A percentile compares a stretch with the other conserved stretches of the same genome.
These are phyloP conservation scores for Leptomonas seymouri DNA, from an alignment of 208 protist species.

Conservation along the genomic window DNA sequence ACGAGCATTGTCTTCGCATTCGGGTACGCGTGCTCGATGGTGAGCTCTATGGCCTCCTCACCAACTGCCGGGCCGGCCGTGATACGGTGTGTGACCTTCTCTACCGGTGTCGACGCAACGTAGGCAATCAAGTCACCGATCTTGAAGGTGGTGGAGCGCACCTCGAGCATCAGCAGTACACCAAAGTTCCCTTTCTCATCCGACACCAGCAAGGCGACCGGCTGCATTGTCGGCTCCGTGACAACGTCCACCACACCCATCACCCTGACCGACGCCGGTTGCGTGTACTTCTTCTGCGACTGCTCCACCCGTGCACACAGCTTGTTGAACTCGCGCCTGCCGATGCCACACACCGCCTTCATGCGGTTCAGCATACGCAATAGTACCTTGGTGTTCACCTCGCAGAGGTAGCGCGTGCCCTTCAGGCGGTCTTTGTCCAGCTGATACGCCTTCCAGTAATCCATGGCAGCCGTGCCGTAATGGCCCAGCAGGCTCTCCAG, in stretches of 20 bases:
- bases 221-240: constrained; percentile 71
- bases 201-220: constrained; percentile 52
- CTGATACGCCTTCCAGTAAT: constrained; percentile 55
- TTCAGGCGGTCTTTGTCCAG: constrained; percentile 62
- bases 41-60: constrained; percentile 32
- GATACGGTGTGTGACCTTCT: constrained; percentile 52
- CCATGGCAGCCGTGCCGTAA: constrained; percentile 60
- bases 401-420: constrained; percentile 44
- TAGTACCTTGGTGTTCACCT: constrained; percentile 58
- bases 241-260: constrained; percentile 71
- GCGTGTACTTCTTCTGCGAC: constrained; percentile 47
- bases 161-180: constrained; percentile 65
- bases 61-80: constrained; percentile 49
- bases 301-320: constrained; percentile 42
- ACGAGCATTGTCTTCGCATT: constrained; percentile 51
- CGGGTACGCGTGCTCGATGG: constrained; percentile 49
- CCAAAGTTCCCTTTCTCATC: constrained; percentile 52
- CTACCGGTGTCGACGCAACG: constrained; percentile 25
- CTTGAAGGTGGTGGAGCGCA: constrained; percentile 55
- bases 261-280: constrained; percentile 22
- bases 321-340: constrained; percentile 61
- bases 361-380: constrained; percentile 44
- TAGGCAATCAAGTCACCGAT: constrained; percentile 62
- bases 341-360: constrained; percentile 47
- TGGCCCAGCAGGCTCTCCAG: constrained; percentile 74